Evolutionary conservation across 305 asterid genomes (phyloP), one percentile per base, ranked within the genome.

Genomic region (Rubia peregrina): DNA sequence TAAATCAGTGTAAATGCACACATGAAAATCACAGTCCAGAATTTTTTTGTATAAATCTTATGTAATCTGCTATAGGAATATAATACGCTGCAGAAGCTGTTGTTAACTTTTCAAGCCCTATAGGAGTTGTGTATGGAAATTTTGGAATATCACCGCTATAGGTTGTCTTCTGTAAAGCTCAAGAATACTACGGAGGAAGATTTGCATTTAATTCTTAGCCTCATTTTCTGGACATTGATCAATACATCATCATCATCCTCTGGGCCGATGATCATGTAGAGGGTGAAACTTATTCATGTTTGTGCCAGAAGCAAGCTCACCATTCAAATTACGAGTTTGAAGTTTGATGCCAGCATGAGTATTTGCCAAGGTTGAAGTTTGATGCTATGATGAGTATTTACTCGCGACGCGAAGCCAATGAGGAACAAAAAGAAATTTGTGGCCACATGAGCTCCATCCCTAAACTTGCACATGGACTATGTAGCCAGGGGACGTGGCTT

Each of bases 391-490:
- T 33, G 6, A 33, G 38, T 33, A 33, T 33, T 33, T 33, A 33
- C 38, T 33, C 38, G 6, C 38, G 38, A 3, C 38, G 38, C 6
- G 30, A 26, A 0, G 30, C 30, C 38, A 33, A 33, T 33, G 38
- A 33, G 38, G 99, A 75, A 92, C 99, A 77, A 95, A 95, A 30
- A 98, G 97, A 72, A 91, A 98, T 67, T 0, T 82, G 83, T 13
- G 98, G 99, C 99, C 99, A 95, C 67, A 96, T 97, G 65, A 95
- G 92, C 88, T 95, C 99, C 90, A 86, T 85, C 80, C 96, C 82
- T 70, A 81, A 77, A 75, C 74, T 82, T 48, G 96, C 89, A 65
- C 98, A 95, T 7, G 99, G 99, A 68, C 97, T 89, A 66, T 95
- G 98, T 14, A 85, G 82, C 13, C 88, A 82, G 60, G 86, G 96